Conservation (phyloP, 78 protist genomes). For the Corallochytrium limacisporum region DNA sequence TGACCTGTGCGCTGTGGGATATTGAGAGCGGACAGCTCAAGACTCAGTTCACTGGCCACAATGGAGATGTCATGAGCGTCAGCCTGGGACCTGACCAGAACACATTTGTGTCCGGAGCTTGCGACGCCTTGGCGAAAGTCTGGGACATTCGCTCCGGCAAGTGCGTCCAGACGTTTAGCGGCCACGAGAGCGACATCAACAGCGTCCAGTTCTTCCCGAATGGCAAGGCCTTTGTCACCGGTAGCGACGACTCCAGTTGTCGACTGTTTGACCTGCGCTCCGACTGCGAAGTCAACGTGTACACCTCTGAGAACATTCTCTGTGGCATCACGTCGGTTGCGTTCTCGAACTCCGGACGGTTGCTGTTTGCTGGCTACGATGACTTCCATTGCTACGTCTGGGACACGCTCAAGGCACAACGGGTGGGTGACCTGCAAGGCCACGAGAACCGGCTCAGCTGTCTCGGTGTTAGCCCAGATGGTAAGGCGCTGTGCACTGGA, state of each 20-base stretch:
- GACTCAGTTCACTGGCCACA: constrained; percentile 66
- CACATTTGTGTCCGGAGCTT: constrained; percentile 6
- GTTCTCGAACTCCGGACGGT: constrained; percentile 61
- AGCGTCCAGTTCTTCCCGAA: constrained; percentile 62
- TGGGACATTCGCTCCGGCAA: constrained; percentile 78
- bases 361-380: constrained; percentile 71
- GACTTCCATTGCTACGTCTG: constrained; percentile 84
- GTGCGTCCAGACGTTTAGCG: constrained; percentile 75
- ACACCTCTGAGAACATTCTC: constrained; percentile 57
- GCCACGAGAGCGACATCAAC: constrained; percentile 91
- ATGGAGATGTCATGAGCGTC: constrained; percentile 81
- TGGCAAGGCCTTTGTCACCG: constrained; percentile 70
- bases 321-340: constrained; percentile 82
- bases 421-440: constrained; percentile 46
- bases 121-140: constrained; percentile 53
- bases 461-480: constrained; percentile 80
- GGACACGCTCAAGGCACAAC: constrained; percentile 82
- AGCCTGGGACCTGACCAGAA: background rate
- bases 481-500: constrained; percentile 91
- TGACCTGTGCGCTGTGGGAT: constrained; percentile 69
- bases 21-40: constrained; percentile 35
- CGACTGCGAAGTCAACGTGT: constrained; percentile 68
- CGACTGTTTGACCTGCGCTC: constrained; percentile 89
- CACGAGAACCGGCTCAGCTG: constrained; percentile 91
- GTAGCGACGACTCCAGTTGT: constrained; percentile 88